Percentiles rank a stretch among this genome's conserved stretches.
Evolutionary conservation across 2,329 filamentous ascomycete genomes (phyloP).

Genomic region (Lachnellula occidentalis): DNA sequence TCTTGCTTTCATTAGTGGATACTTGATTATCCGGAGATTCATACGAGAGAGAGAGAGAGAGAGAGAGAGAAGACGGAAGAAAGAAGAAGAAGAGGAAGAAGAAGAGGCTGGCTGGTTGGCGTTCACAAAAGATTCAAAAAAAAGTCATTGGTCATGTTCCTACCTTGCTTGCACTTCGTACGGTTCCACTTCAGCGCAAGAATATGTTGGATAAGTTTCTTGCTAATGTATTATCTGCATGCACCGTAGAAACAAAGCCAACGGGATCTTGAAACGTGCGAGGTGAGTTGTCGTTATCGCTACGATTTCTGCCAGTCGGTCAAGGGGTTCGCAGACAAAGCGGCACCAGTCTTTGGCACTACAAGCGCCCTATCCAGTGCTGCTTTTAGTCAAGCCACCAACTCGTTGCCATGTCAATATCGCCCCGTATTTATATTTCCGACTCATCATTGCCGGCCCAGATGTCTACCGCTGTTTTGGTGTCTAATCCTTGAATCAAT

Average conservation of each 20-base stretch:
- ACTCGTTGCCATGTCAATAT: neutral
- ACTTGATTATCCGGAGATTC: too few relatives aligned
- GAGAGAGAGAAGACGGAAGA: neutral
- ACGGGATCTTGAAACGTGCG: neutral
- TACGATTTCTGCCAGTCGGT: neutral
- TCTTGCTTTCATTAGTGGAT: neutral
- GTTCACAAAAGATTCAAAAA: too few relatives aligned
- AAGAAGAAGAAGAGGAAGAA: too few relatives aligned
- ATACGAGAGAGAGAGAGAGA: neutral
- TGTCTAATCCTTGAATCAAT: neutral
- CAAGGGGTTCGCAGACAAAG: too few relatives aligned
- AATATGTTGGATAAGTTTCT: too few relatives aligned
- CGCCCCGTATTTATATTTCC: neutral
- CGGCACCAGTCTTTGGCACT: too few relatives aligned
- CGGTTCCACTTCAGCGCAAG: too few relatives aligned
- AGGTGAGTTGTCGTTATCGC: neutral
- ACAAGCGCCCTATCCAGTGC: too few relatives aligned
- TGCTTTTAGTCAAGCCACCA: too few relatives aligned
- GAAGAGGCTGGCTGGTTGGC: too few relatives aligned
- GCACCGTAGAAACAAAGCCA: neutral
- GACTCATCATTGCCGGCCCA: neutral
- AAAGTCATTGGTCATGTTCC: neutral
- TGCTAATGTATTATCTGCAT: too few relatives aligned
- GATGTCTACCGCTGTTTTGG: neutral
- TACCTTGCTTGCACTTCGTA: neutral